Conservation (phyloP, 306 rosid genomes). For the Geum urbanum region DNA sequence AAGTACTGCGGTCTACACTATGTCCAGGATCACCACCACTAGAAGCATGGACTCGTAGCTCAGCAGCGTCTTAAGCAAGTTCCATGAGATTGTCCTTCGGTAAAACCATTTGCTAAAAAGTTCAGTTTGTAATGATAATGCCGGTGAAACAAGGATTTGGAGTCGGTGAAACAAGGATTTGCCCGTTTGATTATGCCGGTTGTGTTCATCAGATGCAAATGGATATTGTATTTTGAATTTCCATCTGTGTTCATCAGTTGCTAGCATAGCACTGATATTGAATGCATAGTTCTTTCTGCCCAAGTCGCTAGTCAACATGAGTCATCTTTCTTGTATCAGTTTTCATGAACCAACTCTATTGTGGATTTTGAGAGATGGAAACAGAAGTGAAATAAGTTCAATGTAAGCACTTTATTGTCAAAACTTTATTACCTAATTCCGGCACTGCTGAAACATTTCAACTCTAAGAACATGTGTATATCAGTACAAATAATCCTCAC, state of each 20-base stretch:
- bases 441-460: neutral
- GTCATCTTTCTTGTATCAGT: neutral
- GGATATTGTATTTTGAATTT: constrained; percentile 5
- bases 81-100: constrained; percentile 21
- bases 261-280: neutral
- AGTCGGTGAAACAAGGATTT: constrained; percentile 45
- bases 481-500: neutral
- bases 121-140: constrained; percentile 30
- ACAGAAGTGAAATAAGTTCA: neutral
- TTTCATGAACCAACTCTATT: neutral
- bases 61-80: constrained; percentile 13
- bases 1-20: constrained; percentile 87
- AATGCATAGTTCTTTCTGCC: too few species aligned
- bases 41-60: constrained; percentile 21
- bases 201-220: neutral
- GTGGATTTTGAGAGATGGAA: neutral
- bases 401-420: neutral
- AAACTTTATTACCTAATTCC: neutral
- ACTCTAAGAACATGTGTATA: neutral
- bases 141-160: constrained; percentile 41
- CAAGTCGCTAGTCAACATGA: too few species aligned
- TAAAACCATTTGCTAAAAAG: constrained; percentile 18
- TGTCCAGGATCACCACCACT: constrained; percentile 80
- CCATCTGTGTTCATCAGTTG: neutral
- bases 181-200: constrained; percentile 27